Evolutionary conservation across 306 rosid genomes (phyloP).

Genomic region (Castanea mollissima): DNA sequence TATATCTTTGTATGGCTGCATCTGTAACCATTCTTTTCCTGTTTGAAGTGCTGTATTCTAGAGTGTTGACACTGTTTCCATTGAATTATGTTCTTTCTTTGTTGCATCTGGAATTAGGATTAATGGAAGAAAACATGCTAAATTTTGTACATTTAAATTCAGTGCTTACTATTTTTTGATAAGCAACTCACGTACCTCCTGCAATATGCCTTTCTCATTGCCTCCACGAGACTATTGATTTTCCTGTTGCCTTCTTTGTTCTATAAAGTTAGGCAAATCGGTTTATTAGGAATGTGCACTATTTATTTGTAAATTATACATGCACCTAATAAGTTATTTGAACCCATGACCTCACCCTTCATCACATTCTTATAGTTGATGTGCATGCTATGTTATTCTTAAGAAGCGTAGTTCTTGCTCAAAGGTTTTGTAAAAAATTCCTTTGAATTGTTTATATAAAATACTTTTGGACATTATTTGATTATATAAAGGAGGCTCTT

Average conservation of each 20-base stretch:
- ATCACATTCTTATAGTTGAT: not conserved
- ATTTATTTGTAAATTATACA: not conserved
- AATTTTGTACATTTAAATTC: not conserved
- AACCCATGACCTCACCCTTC: too few relatives aligned
- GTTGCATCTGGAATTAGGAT: conserved; percentile 7
- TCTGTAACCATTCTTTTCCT: conserved; percentile 6
- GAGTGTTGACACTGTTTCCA: not conserved
- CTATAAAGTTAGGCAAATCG: not conserved
- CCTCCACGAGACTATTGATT: not conserved
- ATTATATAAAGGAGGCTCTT: not conserved
- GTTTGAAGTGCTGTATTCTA: not conserved
- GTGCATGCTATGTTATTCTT: not conserved
- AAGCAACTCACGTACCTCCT: not conserved
- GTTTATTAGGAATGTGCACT: not conserved
- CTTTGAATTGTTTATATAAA: too few relatives aligned
- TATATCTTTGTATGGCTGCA: not conserved
- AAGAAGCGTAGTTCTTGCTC: not conserved
- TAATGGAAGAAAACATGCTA: not conserved
- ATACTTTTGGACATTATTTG: too few relatives aligned
- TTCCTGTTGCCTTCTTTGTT: not conserved
- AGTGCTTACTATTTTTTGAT: not conserved
- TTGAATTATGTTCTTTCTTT: not conserved
- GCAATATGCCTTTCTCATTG: not conserved
- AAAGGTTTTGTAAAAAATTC: not conserved
- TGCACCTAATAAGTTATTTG: too few relatives aligned